A percentile compares a stretch with the other conserved stretches of the same genome.
Conservation (phyloP, 2,329 filamentous ascomycete genomes). For the Elsinoe necatrix region DNA sequence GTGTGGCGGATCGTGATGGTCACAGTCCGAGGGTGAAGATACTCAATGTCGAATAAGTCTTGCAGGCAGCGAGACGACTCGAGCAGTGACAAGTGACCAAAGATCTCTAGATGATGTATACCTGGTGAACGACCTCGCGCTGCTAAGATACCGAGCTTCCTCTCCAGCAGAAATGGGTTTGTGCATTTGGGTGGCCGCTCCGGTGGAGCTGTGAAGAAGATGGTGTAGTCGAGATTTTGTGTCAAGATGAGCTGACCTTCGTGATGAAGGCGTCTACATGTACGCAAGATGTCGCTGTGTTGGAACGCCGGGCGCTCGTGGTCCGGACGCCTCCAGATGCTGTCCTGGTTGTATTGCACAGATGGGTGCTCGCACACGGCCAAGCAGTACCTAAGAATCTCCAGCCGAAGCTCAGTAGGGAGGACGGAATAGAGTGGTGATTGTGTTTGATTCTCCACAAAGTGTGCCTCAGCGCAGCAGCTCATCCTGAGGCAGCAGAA, state of each 20-base stretch:
- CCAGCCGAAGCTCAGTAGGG: constrained; percentile 26
- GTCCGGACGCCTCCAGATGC: constrained; percentile 30
- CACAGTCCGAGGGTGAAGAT: constrained; percentile 22
- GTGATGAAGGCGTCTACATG: constrained; percentile 31
- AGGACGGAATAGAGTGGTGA: constrained; percentile 1
- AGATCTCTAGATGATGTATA: constrained; percentile 16
- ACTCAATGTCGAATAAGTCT: constrained; percentile 19
- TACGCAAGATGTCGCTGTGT: constrained; percentile 25
- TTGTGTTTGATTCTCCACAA: neutral
- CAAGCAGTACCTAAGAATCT: constrained; percentile 31
- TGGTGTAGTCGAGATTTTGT: constrained; percentile 12
- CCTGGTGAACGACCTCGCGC: constrained; percentile 2
- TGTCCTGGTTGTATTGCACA: constrained; percentile 22
- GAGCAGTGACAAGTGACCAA: constrained; percentile 15
- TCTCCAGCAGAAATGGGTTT: constrained; percentile 7
- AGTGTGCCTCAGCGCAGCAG: neutral
- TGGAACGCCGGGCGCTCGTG: constrained; percentile 23
- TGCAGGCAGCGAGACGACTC: constrained; percentile 12
- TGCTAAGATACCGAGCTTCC: neutral
- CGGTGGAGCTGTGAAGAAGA: constrained; percentile 12
- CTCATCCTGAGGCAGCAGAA: neutral
- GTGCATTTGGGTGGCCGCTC: constrained; percentile 14
- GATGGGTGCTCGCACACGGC: constrained; percentile 25
- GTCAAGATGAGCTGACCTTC: constrained; percentile 23
- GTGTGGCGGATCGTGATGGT: constrained; percentile 30